These are phyloP conservation scores for Brachypodium distachyon DNA, from an alignment of 202 grass and related monocot genomes.

Conservation along the genomic window DNA sequence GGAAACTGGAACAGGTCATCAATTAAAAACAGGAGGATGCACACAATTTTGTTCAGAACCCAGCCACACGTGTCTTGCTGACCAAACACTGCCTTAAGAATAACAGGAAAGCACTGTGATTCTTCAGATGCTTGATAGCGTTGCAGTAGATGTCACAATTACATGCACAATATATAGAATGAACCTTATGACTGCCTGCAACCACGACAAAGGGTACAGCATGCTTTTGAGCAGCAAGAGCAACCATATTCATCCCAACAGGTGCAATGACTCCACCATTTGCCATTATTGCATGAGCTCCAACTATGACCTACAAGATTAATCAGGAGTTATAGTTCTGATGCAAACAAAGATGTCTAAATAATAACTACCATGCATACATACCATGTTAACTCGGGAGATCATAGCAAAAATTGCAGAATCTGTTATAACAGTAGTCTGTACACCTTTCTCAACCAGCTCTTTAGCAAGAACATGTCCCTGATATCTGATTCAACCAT, in stretches of 20 bases:
- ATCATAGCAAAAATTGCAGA: constrained; percentile 99
- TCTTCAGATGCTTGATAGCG: background rate
- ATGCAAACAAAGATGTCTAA: background rate
- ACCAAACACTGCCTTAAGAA: background rate
- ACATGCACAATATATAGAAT: constrained; percentile 2
- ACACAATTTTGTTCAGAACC: background rate
- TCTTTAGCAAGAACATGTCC: constrained; percentile 98
- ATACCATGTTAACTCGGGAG: constrained; percentile 96
- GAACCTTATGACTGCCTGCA: constrained; percentile 91
- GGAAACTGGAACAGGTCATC: background rate
- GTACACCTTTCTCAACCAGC: constrained; percentile 71
- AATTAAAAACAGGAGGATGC: background rate
- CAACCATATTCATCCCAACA: constrained; percentile 92
- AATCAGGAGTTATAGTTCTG: constrained; percentile 8
- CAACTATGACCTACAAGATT: constrained; percentile 79
- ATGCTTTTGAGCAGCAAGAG: constrained; percentile 94
- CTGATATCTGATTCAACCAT: constrained; percentile 56
- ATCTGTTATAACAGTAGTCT: constrained; percentile 91
- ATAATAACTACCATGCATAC: background rate
- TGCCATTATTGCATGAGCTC: constrained; percentile 97
- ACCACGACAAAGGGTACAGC: constrained; percentile 97
- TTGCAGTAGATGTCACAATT: background rate
- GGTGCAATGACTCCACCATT: constrained; percentile 96
- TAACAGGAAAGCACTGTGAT: background rate
- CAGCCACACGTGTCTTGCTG: background rate